A percentile compares a stretch with the other conserved stretches of the same genome.
These are phyloP conservation scores for Chlorencoelia australis DNA, from an alignment of 2,329 filamentous ascomycete genomes.

Conservation along the genomic window DNA sequence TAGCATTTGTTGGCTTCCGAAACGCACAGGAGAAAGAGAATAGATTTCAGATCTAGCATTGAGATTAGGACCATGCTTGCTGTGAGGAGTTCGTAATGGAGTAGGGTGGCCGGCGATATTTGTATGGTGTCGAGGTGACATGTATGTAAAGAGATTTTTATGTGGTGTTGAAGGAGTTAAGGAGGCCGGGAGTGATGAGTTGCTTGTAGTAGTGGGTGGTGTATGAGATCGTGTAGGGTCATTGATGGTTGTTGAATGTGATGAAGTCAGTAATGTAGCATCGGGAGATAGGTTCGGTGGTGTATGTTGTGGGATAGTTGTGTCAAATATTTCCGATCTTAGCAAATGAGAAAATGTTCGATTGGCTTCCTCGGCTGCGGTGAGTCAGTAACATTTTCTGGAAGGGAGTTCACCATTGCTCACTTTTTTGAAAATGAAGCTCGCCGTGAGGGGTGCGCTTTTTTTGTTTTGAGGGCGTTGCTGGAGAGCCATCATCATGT, in stretches of 20 bases:
- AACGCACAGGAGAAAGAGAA: conserved; percentile 86
- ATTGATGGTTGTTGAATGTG: conserved; percentile 45
- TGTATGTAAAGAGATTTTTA: conserved; percentile 93
- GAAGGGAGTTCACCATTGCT: conserved; percentile 28
- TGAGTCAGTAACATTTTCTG: conserved; percentile 5
- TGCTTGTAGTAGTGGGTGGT: conserved; percentile 57
- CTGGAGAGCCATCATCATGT: conserved; percentile 86
- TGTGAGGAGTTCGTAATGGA: conserved; percentile 80
- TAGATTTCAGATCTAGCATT: conserved; percentile 90
- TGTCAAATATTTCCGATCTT: conserved; percentile 86
- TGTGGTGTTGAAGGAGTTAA: conserved; percentile 91
- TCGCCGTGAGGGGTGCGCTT: conserved; percentile 82
- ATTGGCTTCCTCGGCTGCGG: conserved; percentile 90
- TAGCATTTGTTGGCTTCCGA: conserved; percentile 87
- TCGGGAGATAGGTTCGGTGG: conserved; percentile 54
- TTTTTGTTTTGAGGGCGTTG: conserved; percentile 77
- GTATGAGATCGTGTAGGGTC: conserved; percentile 70
- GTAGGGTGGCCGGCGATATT: conserved; percentile 73
- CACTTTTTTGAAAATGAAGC: conserved; percentile 88
- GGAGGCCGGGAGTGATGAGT: conserved; percentile 56
- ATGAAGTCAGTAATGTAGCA: conserved; percentile 37
- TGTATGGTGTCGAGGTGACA: conserved; percentile 60
- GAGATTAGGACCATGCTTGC: conserved; percentile 76
- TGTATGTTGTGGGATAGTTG: conserved; percentile 73
- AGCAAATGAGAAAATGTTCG: conserved; percentile 81